Conservation (phyloP, 2,329 filamentous ascomycete genomes). For the Penicillium paneum region DNA sequence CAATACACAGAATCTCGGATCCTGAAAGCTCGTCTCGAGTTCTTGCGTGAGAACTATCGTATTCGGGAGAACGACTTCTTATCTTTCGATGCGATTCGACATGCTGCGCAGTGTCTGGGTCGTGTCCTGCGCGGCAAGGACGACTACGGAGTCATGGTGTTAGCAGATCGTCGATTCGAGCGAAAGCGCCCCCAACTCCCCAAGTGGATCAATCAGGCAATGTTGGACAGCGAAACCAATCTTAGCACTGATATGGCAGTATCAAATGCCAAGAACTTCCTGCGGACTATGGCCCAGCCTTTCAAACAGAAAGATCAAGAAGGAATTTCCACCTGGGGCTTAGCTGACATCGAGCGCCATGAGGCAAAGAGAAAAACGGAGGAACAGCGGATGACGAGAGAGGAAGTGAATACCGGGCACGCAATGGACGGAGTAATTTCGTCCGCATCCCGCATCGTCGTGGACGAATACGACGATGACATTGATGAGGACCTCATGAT, state of each 20-base stretch:
- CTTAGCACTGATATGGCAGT: conserved; percentile 95
- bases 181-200: conserved; percentile 88
- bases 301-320: conserved; percentile 81
- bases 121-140: conserved; percentile 95
- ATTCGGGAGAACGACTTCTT: conserved; percentile 97
- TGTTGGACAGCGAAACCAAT: conserved; percentile 81
- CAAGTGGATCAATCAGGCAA: conserved; percentile 91
- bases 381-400: conserved; percentile 62
- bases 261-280: conserved; percentile 80
- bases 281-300: conserved; percentile 87
- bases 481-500: conserved; percentile 46
- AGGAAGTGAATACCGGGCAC: conserved; percentile 39
- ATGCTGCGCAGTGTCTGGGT: conserved; percentile 92
- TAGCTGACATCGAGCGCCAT: conserved; percentile 72
- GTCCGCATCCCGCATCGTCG: conserved; percentile 23
- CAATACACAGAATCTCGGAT: conserved; percentile 98
- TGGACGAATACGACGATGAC: conserved; percentile 42
- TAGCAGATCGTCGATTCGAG: conserved; percentile 88
- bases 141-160: conserved; percentile 99
- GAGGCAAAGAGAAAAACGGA: conserved; percentile 66
- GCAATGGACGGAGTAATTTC: conserved; percentile 23
- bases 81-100: conserved; percentile 99
- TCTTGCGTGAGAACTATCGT: conserved; percentile 92
- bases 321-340: conserved; percentile 88
- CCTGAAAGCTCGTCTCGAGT: conserved; percentile 90